Evolutionary conservation across 2,329 filamentous ascomycete species (phyloP).

Genomic region (Onygenales sp.): DNA sequence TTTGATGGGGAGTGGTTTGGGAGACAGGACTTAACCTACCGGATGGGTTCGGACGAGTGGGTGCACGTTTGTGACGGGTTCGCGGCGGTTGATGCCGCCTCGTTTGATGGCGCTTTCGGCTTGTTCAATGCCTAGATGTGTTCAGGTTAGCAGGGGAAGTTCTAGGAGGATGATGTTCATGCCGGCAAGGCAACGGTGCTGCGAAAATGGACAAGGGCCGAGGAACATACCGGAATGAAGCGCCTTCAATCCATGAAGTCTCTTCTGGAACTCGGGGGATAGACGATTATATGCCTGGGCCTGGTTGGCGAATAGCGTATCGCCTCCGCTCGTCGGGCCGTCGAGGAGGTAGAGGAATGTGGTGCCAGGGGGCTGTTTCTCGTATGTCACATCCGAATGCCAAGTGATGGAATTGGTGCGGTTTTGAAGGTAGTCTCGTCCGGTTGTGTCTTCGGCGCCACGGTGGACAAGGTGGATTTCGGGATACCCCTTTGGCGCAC

Average conservation of each 20-base stretch:
- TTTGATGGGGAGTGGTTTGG: not conserved
- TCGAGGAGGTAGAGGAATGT: constrained; percentile 88
- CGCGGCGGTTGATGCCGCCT: constrained; percentile 63
- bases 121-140: constrained; percentile 50
- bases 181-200: not conserved
- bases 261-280: constrained; percentile 66
- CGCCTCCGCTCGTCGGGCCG: constrained; percentile 66
- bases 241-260: constrained; percentile 70
- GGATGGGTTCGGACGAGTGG: constrained; percentile 76
- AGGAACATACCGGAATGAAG: constrained; percentile 60
- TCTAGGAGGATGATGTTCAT: not conserved
- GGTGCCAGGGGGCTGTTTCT: constrained; percentile 78
- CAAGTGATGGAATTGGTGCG: constrained; percentile 75
- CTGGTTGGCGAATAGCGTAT: constrained; percentile 74
- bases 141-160: not conserved
- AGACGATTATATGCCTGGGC: constrained; percentile 73
- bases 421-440: constrained; percentile 53
- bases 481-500: constrained; percentile 62
- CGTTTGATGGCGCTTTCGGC: constrained; percentile 57
- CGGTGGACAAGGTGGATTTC: constrained; percentile 73
- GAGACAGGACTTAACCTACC: constrained; percentile 20
- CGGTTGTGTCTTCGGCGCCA: constrained; percentile 53
- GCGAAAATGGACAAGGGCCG: not conserved
- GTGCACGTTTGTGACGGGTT: constrained; percentile 65
- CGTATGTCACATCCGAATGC: constrained; percentile 85